Evolutionary conservation across 2,329 filamentous ascomycete genomes (phyloP).

Genomic region (Ophiostoma populinum): DNA sequence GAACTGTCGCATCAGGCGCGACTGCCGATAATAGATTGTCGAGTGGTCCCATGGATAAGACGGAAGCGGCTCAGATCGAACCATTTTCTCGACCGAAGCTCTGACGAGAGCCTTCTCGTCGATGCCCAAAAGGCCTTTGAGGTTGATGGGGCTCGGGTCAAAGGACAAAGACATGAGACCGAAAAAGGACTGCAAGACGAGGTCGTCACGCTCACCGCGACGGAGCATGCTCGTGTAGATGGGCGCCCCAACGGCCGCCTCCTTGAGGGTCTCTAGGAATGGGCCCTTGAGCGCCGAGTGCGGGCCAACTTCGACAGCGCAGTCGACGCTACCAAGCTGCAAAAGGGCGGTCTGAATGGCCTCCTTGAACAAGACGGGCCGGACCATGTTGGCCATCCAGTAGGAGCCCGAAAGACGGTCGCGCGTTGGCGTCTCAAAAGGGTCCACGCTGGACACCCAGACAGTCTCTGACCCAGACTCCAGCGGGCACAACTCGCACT

Average conservation of each 20-base stretch:
- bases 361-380: slow-evolving; percentile 15
- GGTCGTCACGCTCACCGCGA: slow-evolving; percentile 16
- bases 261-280: slow-evolving; percentile 7
- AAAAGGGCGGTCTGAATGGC: slow-evolving; percentile 5
- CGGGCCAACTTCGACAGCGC: slow-evolving; percentile 18
- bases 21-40: slow-evolving; percentile 10
- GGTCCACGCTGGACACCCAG: slow-evolving; percentile 13
- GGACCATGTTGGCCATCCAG: slow-evolving; percentile 17
- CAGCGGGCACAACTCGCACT: slow-evolving; percentile 2
- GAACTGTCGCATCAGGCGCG: slow-evolving; percentile 5
- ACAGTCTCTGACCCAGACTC: not conserved
- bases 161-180: slow-evolving; percentile 19
- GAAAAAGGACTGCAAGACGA: slow-evolving; percentile 18
- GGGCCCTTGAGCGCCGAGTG: slow-evolving; percentile 14
- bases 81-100: slow-evolving; percentile 1
- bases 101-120: slow-evolving; percentile 11
- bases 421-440: slow-evolving; percentile 3
- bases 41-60: slow-evolving; percentile 11
- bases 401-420: slow-evolving; percentile 13
- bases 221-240: slow-evolving; percentile 19
- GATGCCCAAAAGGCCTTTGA: slow-evolving; percentile 10
- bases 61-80: slow-evolving; percentile 9
- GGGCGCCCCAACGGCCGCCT: slow-evolving; percentile 12
- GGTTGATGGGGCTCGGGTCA: slow-evolving; percentile 11
- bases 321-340: slow-evolving; percentile 15